Base-by-base conservation (phyloP, 1,139 yeast genomes). In the Blastobotrys buckinghamii region DNA sequence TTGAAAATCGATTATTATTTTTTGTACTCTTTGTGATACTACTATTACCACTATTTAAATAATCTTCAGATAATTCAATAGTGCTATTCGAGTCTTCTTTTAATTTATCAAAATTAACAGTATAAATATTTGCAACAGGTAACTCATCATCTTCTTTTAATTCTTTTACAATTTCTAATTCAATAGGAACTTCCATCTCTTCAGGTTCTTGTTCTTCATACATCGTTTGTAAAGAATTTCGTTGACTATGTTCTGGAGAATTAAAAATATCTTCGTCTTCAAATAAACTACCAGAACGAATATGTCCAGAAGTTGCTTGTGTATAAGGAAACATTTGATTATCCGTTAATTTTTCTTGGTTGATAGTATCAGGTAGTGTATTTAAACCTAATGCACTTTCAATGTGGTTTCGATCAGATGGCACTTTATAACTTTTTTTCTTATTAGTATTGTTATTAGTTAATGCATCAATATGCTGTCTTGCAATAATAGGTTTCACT, bases 231-330 rank as follows among this genome's bases (percentile, higher is more conserved):
- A 34, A 17, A 34, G 8, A 4, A 12, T 17, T 34, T 9, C 38
- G 7, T 17, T 13, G 20, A 17, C 38, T 34, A 6, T 17, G 38
- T 3, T 6, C 24, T n/a, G 20, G 38, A 3, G 42, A 22, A 15
- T 37, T 15, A 10, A 16, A 16, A 39, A 39, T 26, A 12, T 13
- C 32, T 30, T 39, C 32, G 15, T 39, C 42, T 26, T 36, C 39
- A 30, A 39, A 19, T 26, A 39, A 13, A n/a, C 32, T 22, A 6
- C 8, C 7, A 3, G 42, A 39, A 6, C 32, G 42, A n/a, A 13
- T 3, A 19, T 39, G 24, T 15, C 42, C 22, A 39, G 42, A 39
- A 24, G 42, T 39, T 13, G 42, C 42, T 20, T 22, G 42, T 5
- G 42, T 39, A 20, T 39, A 39, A 13, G 3, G 42, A 7, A 39